Conservation (phyloP, 2,329 filamentous ascomycete species). For the Aureobasidium melanogenum region DNA sequence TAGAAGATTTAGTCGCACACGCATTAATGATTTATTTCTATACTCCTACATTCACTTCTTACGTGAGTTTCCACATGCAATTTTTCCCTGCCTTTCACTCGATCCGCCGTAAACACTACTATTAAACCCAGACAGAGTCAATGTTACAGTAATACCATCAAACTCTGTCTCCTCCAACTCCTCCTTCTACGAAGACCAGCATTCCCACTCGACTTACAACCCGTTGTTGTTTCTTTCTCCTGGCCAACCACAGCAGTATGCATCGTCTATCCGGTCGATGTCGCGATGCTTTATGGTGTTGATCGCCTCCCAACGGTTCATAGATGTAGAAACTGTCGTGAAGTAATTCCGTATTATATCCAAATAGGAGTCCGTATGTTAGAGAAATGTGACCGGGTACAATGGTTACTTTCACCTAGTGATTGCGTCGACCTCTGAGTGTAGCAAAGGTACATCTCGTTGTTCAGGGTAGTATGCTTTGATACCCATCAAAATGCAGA, state of each 20-base stretch:
- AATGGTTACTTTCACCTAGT: not conserved
- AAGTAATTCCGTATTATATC: not conserved
- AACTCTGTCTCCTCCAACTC: too few relatives aligned
- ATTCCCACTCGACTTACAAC: too few relatives aligned
- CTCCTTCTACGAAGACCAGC: too few relatives aligned
- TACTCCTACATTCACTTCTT: not conserved
- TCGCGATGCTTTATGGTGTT: too few relatives aligned
- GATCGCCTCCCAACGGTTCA: not conserved
- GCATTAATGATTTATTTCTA: not conserved
- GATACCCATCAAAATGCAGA: not conserved
- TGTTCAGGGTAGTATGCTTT: not conserved
- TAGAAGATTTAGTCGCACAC: not conserved
- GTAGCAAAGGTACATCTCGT: not conserved
- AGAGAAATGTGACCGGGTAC: not conserved
- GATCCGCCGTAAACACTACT: not conserved
- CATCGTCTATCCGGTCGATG: not conserved
- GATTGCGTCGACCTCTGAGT: not conserved
- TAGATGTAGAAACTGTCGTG: not conserved
- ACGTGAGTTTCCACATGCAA: too few relatives aligned
- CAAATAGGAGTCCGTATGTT: too few relatives aligned
- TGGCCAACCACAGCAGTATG: too few relatives aligned
- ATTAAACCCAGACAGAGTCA: not conserved
- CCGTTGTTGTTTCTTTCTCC: too few relatives aligned
- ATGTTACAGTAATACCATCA: too few relatives aligned
- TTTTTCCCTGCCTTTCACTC: too few relatives aligned